Percentiles rank a stretch among this genome's conserved stretches.
Conservation (phyloP, 176 grass and related monocot genomes). For the Tuctoria greenei region DNA sequence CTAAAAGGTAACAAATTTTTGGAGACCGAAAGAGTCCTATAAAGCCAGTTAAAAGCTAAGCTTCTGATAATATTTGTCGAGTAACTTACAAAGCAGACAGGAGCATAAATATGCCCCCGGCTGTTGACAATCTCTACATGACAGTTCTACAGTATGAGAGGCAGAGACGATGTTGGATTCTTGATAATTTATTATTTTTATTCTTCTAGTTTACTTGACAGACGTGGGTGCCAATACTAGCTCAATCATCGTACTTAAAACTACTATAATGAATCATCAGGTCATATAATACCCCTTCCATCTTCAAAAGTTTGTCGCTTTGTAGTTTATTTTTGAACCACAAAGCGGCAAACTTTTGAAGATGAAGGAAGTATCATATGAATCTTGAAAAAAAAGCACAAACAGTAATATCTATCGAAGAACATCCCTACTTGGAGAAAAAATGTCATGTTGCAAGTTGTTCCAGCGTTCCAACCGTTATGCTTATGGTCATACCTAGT, state of each 20-base stretch:
- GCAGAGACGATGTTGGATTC: neutral
- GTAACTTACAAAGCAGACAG: neutral
- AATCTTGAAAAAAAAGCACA: neutral
- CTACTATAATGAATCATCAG: neutral
- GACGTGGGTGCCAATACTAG: neutral
- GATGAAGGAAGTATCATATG: too few relatives aligned
- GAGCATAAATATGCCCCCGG: neutral
- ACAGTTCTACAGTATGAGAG: neutral
- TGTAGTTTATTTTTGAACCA: too few relatives aligned
- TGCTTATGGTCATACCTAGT: neutral
- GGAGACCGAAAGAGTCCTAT: too few relatives aligned
- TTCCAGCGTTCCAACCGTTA: neutral
- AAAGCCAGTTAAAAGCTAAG: neutral
- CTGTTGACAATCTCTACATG: neutral
- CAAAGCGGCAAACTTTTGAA: too few relatives aligned
- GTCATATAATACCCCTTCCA: neutral
- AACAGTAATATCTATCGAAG: neutral
- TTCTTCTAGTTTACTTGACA: neutral
- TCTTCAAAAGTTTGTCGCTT: too few relatives aligned
- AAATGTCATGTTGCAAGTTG: neutral
- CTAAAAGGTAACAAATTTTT: too few relatives aligned
- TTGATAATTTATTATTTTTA: neutral
- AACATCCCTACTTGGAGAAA: constrained; percentile 19
- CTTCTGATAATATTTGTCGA: neutral
- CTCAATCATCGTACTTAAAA: neutral